Conservation (phyloP, 2,329 filamentous ascomycete genomes). For the Xylariaceae sp. region DNA sequence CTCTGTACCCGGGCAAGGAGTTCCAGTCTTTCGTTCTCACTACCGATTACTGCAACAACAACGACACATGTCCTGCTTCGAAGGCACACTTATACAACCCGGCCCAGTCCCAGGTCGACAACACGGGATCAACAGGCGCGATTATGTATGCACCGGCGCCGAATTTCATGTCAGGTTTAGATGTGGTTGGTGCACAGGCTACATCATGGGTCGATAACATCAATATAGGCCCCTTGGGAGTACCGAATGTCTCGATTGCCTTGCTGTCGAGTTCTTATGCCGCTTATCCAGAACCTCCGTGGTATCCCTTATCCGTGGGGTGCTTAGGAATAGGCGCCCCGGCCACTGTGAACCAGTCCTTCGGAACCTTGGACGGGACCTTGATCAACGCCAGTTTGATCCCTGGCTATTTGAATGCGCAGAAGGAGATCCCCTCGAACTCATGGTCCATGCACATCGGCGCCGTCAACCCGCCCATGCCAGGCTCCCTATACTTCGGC, state of each 20-base stretch:
- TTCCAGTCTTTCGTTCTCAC: slow-evolving; percentile 28
- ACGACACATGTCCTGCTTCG: slow-evolving; percentile 25
- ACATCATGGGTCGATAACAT: slow-evolving; percentile 29
- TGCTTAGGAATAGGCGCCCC: slow-evolving; percentile 31
- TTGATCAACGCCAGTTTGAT: slow-evolving; percentile 31
- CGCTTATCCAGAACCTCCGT: slow-evolving; percentile 29
- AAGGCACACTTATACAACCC: slow-evolving; percentile 30
- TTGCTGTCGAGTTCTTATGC: slow-evolving; percentile 27
- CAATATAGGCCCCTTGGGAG: slow-evolving; percentile 19
- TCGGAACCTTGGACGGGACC: slow-evolving; percentile 17
- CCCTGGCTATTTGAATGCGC: slow-evolving; percentile 27
- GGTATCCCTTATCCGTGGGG: slow-evolving; percentile 31
- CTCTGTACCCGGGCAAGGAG: slow-evolving; percentile 30
- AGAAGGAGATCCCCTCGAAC: slow-evolving; percentile 33
- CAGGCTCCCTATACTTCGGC: slow-evolving; percentile 37
- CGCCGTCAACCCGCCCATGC: slow-evolving; percentile 30
- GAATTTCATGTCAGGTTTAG: slow-evolving; percentile 28
- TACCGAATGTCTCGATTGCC: slow-evolving; percentile 28
- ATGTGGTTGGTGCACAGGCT: slow-evolving; percentile 21
- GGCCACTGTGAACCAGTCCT: slow-evolving; percentile 27
- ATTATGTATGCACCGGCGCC: slow-evolving; percentile 23
- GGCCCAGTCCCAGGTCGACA: slow-evolving; percentile 24
- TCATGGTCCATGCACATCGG: slow-evolving; percentile 42
- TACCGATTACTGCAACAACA: slow-evolving; percentile 29
- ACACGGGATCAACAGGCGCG: slow-evolving; percentile 23